A percentile compares a stretch with the other conserved stretches of the same genome.
These are phyloP conservation scores for Saccharomyces hybrid DNA, from an alignment of 1,139 yeast species.

Conservation along the genomic window DNA sequence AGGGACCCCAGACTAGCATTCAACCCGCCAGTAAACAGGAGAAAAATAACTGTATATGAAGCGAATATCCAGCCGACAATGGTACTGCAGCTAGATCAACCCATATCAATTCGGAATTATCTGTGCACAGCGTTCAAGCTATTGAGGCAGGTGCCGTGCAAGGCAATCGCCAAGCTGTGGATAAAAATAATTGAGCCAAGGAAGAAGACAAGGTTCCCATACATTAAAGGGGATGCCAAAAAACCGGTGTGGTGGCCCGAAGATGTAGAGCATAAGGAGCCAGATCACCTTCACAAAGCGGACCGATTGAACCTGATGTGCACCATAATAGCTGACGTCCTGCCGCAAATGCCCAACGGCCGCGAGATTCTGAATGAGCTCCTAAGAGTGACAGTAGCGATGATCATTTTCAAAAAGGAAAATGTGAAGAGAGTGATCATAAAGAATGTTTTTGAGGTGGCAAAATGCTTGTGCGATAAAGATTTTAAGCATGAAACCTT, in stretches of 20 bases:
- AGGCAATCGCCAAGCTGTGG: conserved; percentile 59
- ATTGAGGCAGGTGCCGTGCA: conserved; percentile 52
- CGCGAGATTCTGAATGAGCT: conserved; percentile 12
- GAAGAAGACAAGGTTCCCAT: conserved; percentile 59
- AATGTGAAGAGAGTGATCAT: conserved; percentile 10
- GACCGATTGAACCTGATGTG: conserved; percentile 47
- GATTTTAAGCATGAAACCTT: neutral
- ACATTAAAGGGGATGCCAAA: conserved; percentile 42
- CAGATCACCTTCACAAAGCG: conserved; percentile 59
- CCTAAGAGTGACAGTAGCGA: conserved; percentile 12
- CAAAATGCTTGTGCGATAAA: conserved; percentile 3
- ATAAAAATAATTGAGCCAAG: conserved; percentile 57
- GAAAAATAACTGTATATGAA: neutral
- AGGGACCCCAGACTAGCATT: neutral
- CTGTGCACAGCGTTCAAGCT: conserved; percentile 19
- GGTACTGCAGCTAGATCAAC: conserved; percentile 4
- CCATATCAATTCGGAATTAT: conserved; percentile 9
- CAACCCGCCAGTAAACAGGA: neutral
- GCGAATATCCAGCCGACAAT: neutral
- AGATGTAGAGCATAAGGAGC: conserved; percentile 54
- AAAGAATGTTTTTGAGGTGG: conserved; percentile 13
- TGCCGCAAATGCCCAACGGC: conserved; percentile 13
- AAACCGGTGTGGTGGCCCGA: conserved; percentile 72
- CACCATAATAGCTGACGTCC: conserved; percentile 29
- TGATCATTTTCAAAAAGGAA: conserved; percentile 14